Conservation (phyloP, 768 basidiomycete species). For the Rhizopogon vesiculosus region DNA sequence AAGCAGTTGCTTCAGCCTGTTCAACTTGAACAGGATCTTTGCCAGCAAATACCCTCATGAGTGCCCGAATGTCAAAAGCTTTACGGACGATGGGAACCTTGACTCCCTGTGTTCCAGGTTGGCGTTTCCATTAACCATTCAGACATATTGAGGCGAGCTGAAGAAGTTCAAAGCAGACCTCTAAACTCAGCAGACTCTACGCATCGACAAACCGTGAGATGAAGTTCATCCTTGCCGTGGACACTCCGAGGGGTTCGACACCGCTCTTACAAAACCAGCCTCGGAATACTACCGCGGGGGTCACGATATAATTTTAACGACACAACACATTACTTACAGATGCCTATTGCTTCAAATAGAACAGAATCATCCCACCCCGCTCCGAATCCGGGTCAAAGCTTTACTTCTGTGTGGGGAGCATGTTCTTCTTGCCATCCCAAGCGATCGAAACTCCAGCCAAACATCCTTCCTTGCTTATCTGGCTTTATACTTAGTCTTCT, state of each 20-base stretch:
- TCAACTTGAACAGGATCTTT: not conserved
- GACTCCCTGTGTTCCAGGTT: conserved; percentile 20
- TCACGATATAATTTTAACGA: not conserved
- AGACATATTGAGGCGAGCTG: not conserved
- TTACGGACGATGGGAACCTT: conserved; percentile 22
- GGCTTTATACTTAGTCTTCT: conserved; percentile 27
- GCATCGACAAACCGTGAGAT: not conserved
- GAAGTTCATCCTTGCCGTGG: not conserved
- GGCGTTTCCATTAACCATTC: conserved; percentile 9
- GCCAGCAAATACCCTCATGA: not conserved
- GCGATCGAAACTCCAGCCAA: conserved; percentile 42
- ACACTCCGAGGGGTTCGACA: not conserved
- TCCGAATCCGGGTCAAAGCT: not conserved
- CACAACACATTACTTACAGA: not conserved
- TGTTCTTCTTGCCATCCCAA: conserved; percentile 35
- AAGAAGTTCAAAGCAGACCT: not conserved
- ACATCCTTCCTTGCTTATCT: conserved; percentile 24
- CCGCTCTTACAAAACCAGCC: not conserved
- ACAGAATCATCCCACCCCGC: not conserved
- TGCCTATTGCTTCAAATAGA: not conserved
- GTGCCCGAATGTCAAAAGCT: not conserved
- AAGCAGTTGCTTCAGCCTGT: not conserved
- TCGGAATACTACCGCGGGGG: not conserved
- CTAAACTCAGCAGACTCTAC: not conserved
- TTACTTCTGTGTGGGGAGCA: not conserved